phyloP scores from a whole-genome alignment of 176 grass and related monocot genomes.

The Cenchrus fungigraminus region DNA sequence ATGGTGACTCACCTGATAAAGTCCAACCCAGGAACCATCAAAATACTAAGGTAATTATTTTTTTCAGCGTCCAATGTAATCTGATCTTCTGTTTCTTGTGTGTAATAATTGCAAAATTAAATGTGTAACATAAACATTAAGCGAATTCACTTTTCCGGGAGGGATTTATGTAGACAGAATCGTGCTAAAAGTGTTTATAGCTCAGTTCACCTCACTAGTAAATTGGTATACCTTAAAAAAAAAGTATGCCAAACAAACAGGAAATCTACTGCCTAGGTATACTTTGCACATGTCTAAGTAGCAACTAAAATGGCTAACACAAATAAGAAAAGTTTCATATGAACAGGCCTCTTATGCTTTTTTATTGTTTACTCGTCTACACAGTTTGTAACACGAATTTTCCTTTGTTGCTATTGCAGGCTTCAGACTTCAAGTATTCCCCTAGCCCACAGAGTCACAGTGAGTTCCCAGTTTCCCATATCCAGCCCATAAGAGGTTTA shows the following conservation, averaged over 20 bases:
- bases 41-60: conserved; percentile 38
- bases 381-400: not conserved
- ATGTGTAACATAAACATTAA: not conserved
- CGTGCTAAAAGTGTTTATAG: conserved; percentile 7
- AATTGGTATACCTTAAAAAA: not conserved
- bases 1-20: conserved; percentile 79
- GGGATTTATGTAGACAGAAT: not conserved
- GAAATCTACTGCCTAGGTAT: not conserved
- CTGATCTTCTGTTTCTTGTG: not conserved
- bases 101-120: not conserved
- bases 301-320: not conserved
- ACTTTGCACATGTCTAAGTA: not conserved
- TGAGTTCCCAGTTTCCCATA: conserved; percentile 29
- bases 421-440: conserved; percentile 53
- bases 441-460: conserved; percentile 59
- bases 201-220: not conserved
- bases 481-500: conserved; percentile 3
- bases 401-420: conserved; percentile 25
- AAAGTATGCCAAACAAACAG: conserved; percentile 25
- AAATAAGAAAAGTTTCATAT: conserved; percentile 6
- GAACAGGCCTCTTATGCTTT: not conserved
- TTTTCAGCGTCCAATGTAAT: not conserved
- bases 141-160: not conserved
- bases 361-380: not conserved
- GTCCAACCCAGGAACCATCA: conserved; percentile 51